A percentile compares a stretch with the other conserved stretches of the same genome.
These are phyloP conservation scores for Coemansia sp. DNA, from an alignment of 192 early-diverging fungal genomes.

Conservation along the genomic window DNA sequence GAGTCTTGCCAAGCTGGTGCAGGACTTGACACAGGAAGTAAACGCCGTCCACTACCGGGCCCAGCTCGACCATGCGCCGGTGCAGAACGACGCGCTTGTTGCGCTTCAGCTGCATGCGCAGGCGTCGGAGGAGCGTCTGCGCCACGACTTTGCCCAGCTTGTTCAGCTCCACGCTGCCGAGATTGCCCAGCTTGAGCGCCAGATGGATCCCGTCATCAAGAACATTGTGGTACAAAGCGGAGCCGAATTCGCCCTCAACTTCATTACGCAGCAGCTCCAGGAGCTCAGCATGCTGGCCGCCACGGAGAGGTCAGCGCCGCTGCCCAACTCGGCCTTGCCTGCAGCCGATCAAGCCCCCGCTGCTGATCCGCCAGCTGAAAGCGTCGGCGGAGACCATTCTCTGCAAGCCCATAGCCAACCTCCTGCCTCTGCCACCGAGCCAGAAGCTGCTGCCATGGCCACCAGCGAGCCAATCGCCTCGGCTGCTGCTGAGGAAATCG, in stretches of 20 bases:
- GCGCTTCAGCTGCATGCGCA: constrained; percentile 40
- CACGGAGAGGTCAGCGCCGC: background rate
- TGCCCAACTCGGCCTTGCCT: too few relatives aligned
- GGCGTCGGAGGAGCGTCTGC: constrained; percentile 16
- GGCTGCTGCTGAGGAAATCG: too few relatives aligned
- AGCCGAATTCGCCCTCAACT: constrained; percentile 24
- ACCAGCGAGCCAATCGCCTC: too few relatives aligned
- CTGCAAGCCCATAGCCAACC: too few relatives aligned
- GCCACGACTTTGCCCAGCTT: constrained; percentile 20
- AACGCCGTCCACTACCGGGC: constrained; percentile 34
- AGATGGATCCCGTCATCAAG: constrained; percentile 38
- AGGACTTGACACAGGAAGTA: constrained; percentile 35
- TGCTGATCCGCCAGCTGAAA: background rate
- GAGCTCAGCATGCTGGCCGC: constrained; percentile 28
- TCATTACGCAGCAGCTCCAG: constrained; percentile 40
- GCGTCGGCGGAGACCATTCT: too few relatives aligned
- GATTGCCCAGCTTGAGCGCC: constrained; percentile 35
- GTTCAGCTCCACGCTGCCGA: constrained; percentile 22
- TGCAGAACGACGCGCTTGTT: constrained; percentile 26
- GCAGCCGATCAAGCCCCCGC: too few relatives aligned
- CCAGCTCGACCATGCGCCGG: constrained; percentile 19
- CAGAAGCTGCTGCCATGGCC: too few relatives aligned
- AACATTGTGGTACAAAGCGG: constrained; percentile 36
- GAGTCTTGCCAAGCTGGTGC: constrained; percentile 35
- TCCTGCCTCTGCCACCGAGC: too few relatives aligned